Evolutionary conservation across 192 early-diverging fungal genomes (phyloP).

Genomic region (Coemansia sp.): DNA sequence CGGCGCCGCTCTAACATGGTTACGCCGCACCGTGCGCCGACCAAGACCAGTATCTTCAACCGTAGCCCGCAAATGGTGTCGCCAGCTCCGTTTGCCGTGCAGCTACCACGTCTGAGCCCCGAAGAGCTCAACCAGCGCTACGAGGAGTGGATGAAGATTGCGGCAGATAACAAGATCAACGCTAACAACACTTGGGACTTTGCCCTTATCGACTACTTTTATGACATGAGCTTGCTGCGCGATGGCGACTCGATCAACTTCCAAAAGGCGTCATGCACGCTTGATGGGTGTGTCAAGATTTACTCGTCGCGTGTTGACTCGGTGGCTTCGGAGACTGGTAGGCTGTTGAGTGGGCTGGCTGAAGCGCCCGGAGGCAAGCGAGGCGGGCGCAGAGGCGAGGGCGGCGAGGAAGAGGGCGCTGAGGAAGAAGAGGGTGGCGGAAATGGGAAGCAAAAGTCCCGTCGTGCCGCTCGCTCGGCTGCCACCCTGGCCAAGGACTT

Average conservation of each 20-base stretch:
- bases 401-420: slow-evolving; percentile 53
- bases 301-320: slow-evolving; percentile 97
- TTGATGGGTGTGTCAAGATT: slow-evolving; percentile 97
- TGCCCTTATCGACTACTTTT: slow-evolving; percentile 97
- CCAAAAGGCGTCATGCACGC: slow-evolving; percentile 94
- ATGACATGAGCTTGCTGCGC: slow-evolving; percentile 89
- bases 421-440: slow-evolving; percentile 51
- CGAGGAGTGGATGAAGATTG: slow-evolving; percentile 98
- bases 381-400: slow-evolving; percentile 32
- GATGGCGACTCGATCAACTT: slow-evolving; percentile 99
- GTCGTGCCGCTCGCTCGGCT: slow-evolving; percentile 52
- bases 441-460: slow-evolving; percentile 28
- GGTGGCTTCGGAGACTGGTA: slow-evolving; percentile 89
- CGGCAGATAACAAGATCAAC: slow-evolving; percentile 96
- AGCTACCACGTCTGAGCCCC: slow-evolving; percentile 52
- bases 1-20: slow-evolving; percentile 49
- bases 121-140: slow-evolving; percentile 67
- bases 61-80: slow-evolving; percentile 43
- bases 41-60: slow-evolving; percentile 37
- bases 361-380: slow-evolving; percentile 65
- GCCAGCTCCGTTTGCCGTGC: slow-evolving; percentile 47
- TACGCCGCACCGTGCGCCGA: slow-evolving; percentile 43
- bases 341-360: slow-evolving; percentile 84
- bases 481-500: slow-evolving; percentile 85
- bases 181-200: slow-evolving; percentile 94